Evolutionary conservation across 179 eudicot species (phyloP), one percentile per base, ranked within the genome.

Genomic region (Beta lomatogona): DNA sequence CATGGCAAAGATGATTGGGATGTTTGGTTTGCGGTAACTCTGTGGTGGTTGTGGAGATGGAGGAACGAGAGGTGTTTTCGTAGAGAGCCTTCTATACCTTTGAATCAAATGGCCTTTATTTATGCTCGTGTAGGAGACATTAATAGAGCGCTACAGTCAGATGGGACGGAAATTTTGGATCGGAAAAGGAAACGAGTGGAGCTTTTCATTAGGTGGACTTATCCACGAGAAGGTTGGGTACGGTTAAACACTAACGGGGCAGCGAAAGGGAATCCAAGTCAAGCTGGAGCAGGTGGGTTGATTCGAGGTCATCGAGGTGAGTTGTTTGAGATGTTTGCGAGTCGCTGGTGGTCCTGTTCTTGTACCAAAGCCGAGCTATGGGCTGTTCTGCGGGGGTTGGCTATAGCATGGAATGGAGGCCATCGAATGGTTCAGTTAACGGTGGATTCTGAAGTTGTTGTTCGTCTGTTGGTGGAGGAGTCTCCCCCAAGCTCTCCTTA

Each of bases 151-250:
- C 0, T 59, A 6, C 0, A 0, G 21, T 12, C 4, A 15, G 2
- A 14, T 12, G 0, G 0, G 15, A 54, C 18, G 0, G 5, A 11
- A 57, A 3, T 3, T 12, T 9, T 0, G 8, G 18, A 18, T 31
- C 36, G 36, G 0, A 19, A 44, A n/a, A 1, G 25, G n/a, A 69
- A 41, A 0, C 0, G 12, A 16, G n/a, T 4, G 8, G 25, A 45
- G 4, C 2, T 5, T 0, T 69, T 45, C 0, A 14, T 71, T 21
- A 9, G 5, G 0, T 46, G 25, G 55, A 0, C 6, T 0, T 2
- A 6, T n/a, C 74, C 74, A 0, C 55, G 25, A 1, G 25, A 36
- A 16, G 55, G 55, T 0, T 71, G 74, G 74, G 28, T 46, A 0
- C 4, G 21, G 0, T 25, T 71, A 4, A 71, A 71, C 28, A 71